Conservation (phyloP, 1,284 basidiomycete genomes). For the Microbotryum intermedium region DNA sequence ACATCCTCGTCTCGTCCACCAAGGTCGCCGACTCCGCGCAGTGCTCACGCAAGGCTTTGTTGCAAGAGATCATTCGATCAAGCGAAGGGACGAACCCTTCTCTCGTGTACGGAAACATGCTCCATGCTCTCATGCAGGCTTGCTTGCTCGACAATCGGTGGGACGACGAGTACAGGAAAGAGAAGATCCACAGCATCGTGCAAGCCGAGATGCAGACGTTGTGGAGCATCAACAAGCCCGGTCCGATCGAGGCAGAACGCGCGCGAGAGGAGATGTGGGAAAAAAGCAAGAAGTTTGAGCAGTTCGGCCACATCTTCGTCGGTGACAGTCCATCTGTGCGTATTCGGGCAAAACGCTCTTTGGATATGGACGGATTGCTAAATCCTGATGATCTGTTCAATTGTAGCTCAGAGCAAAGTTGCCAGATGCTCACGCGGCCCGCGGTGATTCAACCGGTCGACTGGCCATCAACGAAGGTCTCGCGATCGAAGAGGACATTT, state of each 20-base stretch:
- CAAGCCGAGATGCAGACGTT: constrained; percentile 12
- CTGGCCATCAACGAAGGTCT: constrained; percentile 66
- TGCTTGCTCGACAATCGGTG: constrained; percentile 56
- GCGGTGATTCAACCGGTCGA: constrained; percentile 34
- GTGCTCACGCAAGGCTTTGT: constrained; percentile 70
- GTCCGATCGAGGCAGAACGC: constrained; percentile 7
- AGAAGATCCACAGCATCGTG: constrained; percentile 52
- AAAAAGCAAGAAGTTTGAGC: constrained; percentile 26
- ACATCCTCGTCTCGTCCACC: constrained; percentile 79
- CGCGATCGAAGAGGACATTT: constrained; percentile 94
- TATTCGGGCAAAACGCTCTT: neutral
- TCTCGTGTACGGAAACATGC: constrained; percentile 77
- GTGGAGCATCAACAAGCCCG: constrained; percentile 13
- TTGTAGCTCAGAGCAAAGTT: neutral
- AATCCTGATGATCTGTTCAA: neutral
- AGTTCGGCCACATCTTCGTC: constrained; percentile 20
- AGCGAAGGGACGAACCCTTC: constrained; percentile 49
- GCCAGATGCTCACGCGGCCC: neutral
- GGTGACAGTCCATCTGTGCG: constrained; percentile 13
- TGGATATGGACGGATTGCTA: neutral
- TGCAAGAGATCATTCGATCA: constrained; percentile 55
- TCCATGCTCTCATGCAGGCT: constrained; percentile 78
- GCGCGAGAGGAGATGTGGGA: constrained; percentile 32
- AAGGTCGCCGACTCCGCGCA: constrained; percentile 69
- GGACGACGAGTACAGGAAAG: constrained; percentile 53